Evolutionary conservation across 768 basidiomycete species (phyloP), one percentile per base, ranked within the genome.

Genomic region (Termitomyces titanicus): DNA sequence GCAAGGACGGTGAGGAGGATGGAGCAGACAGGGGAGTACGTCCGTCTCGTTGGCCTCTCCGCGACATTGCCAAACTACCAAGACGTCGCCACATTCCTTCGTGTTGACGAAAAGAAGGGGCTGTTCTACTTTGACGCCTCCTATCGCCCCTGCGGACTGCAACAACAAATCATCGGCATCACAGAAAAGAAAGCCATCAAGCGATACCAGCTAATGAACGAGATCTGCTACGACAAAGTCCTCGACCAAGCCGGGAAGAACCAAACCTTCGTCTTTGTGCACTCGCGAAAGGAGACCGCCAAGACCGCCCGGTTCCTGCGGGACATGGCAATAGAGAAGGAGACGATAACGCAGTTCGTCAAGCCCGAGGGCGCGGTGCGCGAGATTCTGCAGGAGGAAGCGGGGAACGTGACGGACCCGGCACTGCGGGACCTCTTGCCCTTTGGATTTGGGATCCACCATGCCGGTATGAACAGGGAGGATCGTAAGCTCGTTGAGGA

Each of bases 181-280:
- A 98, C 96, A 0, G 97, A 98, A 78, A 98, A 98, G 81, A 98
- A 97, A 70, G 97, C 97, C 0, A 98, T 98, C 79, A 98, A 96
- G 70, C 86, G 97, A 6, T 94, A 95, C 66, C 96, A 98, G 68
- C 86, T 98, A 58, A 96, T 92, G 81, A 99, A 99, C 71, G 95
- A 98, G 67, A 94, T 98, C 20, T 96, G 95, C 72, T 99, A 99
- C 75, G 96, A 98, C 71, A 99, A 98, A 74, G 89, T 98, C 3
- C 82, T 98, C 22, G 94, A 98, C 61, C 93, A 98, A 64, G 83
- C 77, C 0, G 79, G 79, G 10, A 93, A 92, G 75, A 92, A 95
- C 57, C 94, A 96, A 68, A 91, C 90, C 0, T 80, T 98, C 37
- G 94, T 98, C 12, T 99, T 99, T 64, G 97, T 99, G 0, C 97